phyloP scores from a whole-genome alignment of 805 yeast species.

The Debaryomyces tyrocola region DNA sequence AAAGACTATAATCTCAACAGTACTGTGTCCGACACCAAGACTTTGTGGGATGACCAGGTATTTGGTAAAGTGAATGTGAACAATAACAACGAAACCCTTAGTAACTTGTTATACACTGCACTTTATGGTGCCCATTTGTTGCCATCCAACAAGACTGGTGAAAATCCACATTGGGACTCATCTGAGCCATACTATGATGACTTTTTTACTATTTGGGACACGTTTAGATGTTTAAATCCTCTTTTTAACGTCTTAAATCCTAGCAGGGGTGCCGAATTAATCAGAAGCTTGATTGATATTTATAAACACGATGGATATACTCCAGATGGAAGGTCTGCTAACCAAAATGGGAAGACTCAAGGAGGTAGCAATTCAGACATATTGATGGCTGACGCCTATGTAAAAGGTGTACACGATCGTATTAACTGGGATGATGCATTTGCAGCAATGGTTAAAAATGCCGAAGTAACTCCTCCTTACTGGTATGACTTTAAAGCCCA shows the following conservation, averaged over 20 bases:
- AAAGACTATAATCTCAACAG: conserved; percentile 12
- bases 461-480: conserved; percentile 33
- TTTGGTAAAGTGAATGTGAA: conserved; percentile 20
- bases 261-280: conserved; percentile 24
- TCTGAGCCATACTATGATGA: conserved; percentile 33
- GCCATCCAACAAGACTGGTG: conserved; percentile 34
- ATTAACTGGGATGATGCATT: conserved; percentile 31
- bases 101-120: conserved; percentile 18
- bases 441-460: conserved; percentile 32
- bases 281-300: conserved; percentile 25
- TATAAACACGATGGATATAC: conserved; percentile 33
- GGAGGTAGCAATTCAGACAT: conserved; percentile 40
- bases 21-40: conserved; percentile 11
- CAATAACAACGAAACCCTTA: conserved; percentile 10
- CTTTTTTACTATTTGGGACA: conserved; percentile 40
- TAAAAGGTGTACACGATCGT: conserved; percentile 20
- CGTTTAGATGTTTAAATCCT: conserved; percentile 36
- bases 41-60: conserved; percentile 22
- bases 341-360: conserved; percentile 36
- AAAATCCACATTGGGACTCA: conserved; percentile 24
- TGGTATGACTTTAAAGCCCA: conserved; percentile 23
- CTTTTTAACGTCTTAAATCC: conserved; percentile 27
- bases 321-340: conserved; percentile 38
- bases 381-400: conserved; percentile 34
- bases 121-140: conserved; percentile 29